Percentiles rank a stretch among this genome's conserved stretches.
Conservation (phyloP, 1,139 yeast genomes). For the Geotrichum macrosporum region DNA sequence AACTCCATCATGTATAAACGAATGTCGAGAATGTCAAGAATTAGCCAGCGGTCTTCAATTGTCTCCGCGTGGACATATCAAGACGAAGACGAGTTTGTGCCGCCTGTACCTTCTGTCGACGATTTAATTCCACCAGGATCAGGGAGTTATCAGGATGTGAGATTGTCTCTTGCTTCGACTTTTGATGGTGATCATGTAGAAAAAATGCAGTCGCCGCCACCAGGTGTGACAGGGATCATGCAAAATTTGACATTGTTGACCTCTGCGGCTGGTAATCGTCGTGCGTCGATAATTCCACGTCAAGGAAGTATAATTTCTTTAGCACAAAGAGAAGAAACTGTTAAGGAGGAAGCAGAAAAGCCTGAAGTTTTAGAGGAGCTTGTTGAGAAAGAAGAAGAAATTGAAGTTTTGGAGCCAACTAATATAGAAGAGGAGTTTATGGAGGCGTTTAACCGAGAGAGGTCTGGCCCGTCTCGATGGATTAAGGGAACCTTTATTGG, state of each 20-base stretch:
- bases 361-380: no score
- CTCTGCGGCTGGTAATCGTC: no score
- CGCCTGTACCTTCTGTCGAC: slow-evolving; percentile 33
- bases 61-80: slow-evolving; percentile 29
- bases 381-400: not conserved
- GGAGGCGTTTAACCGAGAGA: slow-evolving; percentile 43
- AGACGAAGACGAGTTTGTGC: slow-evolving; percentile 30
- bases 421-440: slow-evolving; percentile 28
- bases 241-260: no score
- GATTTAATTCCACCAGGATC: slow-evolving; percentile 8
- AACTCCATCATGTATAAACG: slow-evolving; percentile 76
- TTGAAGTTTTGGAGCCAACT: slow-evolving; percentile 1
- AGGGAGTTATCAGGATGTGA: no score
- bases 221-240: no score
- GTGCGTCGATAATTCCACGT: no score
- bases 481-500: slow-evolving; percentile 90
- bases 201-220: no score
- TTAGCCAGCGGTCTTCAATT: slow-evolving; percentile 35
- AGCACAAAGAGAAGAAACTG: no score
- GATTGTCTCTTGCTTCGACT: no score
- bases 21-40: slow-evolving; percentile 42
- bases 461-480: slow-evolving; percentile 66
- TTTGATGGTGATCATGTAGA: no score
- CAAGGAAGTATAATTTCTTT: no score
- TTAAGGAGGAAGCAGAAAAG: no score